Evolutionary conservation across 2,329 filamentous ascomycete genomes (phyloP).

Genomic region (Fusarium sambucinum): DNA sequence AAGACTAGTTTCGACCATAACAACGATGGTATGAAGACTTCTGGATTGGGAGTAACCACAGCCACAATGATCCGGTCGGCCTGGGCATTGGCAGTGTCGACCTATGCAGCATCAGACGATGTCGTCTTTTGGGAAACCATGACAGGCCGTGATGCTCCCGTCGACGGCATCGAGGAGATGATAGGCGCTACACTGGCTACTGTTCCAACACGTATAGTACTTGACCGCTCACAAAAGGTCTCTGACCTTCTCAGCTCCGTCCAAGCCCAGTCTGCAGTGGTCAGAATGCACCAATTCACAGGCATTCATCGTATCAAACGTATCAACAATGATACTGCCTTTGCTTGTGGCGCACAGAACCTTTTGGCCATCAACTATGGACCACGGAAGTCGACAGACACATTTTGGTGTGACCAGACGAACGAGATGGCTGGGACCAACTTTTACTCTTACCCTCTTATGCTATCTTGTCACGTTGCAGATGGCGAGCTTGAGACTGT

Average conservation of each 20-base stretch:
- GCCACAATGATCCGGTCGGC: slow-evolving; percentile 41
- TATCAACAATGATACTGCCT: slow-evolving; percentile 22
- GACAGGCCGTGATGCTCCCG: slow-evolving; percentile 41
- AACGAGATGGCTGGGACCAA: slow-evolving; percentile 45
- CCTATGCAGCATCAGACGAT: slow-evolving; percentile 34
- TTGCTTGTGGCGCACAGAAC: slow-evolving; percentile 41
- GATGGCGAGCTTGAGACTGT: slow-evolving; percentile 35
- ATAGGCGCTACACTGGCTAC: slow-evolving; percentile 38
- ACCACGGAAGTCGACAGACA: slow-evolving; percentile 1
- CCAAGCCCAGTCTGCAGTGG: slow-evolving; percentile 26
- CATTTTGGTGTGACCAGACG: slow-evolving; percentile 36
- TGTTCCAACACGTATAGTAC: slow-evolving; percentile 26
- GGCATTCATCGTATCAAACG: slow-evolving; percentile 41
- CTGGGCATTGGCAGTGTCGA: slow-evolving; percentile 40
- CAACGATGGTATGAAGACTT: not conserved
- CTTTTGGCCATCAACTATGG: slow-evolving; percentile 42
- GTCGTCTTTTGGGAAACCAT: slow-evolving; percentile 45
- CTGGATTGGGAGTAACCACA: slow-evolving; percentile 31
- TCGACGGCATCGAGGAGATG: slow-evolving; percentile 39
- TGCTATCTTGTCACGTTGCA: slow-evolving; percentile 40
- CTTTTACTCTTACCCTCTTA: slow-evolving; percentile 45
- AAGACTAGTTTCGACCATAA: not conserved
- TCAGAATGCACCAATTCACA: slow-evolving; percentile 27
- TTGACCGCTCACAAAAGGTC: slow-evolving; percentile 8
- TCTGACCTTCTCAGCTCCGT: slow-evolving; percentile 17